Percentiles rank a stretch among this genome's conserved stretches.
phyloP scores from a whole-genome alignment of 352 stramenopile genomes.

The Saprolegnia parasitica region DNA sequence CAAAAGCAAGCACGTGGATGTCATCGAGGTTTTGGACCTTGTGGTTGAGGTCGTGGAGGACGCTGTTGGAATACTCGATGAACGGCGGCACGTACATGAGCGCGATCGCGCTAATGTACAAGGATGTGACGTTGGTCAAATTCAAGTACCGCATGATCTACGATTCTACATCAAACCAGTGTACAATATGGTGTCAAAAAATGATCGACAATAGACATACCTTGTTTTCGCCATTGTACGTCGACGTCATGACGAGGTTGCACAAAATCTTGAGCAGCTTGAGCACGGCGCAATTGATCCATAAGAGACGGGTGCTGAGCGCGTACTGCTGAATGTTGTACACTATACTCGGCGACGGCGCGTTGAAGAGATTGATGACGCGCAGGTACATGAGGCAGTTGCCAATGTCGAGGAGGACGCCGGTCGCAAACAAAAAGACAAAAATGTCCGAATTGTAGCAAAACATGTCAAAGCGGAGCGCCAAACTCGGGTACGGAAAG shows the following conservation, averaged over 20 bases:
- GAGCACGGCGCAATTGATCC: constrained; percentile 15
- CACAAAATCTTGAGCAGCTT: constrained; percentile 20
- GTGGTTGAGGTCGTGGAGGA: constrained; percentile 16
- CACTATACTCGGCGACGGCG: not conserved
- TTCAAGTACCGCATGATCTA: constrained; percentile 23
- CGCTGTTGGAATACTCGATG: constrained; percentile 23
- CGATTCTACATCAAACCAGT: too few relatives aligned
- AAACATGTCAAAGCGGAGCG: constrained; percentile 22
- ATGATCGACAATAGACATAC: too few relatives aligned
- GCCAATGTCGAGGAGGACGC: constrained; percentile 17
- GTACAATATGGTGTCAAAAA: too few relatives aligned
- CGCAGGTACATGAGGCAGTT: constrained; percentile 1
- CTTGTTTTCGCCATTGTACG: constrained; percentile 18
- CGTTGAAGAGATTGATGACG: constrained; percentile 11
- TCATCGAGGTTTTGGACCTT: constrained; percentile 10
- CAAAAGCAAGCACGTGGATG: constrained; percentile 4
- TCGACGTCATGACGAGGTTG: not conserved
- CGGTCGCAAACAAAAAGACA: constrained; percentile 24
- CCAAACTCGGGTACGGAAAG: constrained; percentile 6
- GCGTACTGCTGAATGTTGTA: constrained; percentile 8
- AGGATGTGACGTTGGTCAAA: not conserved
- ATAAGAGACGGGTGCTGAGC: constrained; percentile 4
- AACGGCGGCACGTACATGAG: constrained; percentile 6
- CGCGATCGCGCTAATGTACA: constrained; percentile 11
- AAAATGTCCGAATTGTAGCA: constrained; percentile 27